These are phyloP conservation scores for Jacaranda mimosifolia DNA, from an alignment of 257 asterid genomes.

Conservation along the genomic window DNA sequence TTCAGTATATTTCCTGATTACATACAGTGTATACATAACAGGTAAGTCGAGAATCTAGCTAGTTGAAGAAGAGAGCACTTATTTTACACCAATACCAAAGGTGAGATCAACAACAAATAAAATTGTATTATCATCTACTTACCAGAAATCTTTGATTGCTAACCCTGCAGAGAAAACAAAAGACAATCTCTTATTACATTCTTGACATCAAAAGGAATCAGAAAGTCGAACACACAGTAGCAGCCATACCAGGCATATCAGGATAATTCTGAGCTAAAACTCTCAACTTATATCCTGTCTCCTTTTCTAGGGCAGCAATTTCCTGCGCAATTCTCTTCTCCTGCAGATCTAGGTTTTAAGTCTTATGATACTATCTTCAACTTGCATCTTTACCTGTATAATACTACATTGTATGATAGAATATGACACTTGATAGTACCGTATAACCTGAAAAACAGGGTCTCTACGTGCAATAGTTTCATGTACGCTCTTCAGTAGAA, in stretches of 20 bases:
- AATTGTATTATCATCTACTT: constrained; percentile 86
- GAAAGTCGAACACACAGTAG: constrained; percentile 14
- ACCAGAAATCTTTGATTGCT: constrained; percentile 91
- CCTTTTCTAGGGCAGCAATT: constrained; percentile 80
- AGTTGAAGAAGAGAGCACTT: background rate
- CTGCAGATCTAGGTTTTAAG: constrained; percentile 48
- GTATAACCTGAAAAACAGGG: background rate
- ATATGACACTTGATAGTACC: background rate
- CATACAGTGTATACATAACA: constrained; percentile 11
- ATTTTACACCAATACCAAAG: constrained; percentile 60
- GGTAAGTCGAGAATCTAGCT: background rate
- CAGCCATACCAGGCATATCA: constrained; percentile 77
- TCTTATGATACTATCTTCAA: constrained; percentile 15
- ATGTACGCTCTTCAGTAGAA: background rate
- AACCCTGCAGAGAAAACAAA: constrained; percentile 56
- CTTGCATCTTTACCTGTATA: background rate
- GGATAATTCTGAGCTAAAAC: constrained; percentile 95
- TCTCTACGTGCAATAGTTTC: background rate
- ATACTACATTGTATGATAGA: background rate
- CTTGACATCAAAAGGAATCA: background rate
- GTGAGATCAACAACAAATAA: constrained; percentile 97
- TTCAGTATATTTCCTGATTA: constrained; percentile 84
- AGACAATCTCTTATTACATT: constrained; percentile 9
- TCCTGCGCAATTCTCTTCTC: constrained; percentile 78
- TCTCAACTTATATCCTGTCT: constrained; percentile 86